Percentiles rank a stretch among this genome's conserved stretches.
phyloP scores from a whole-genome alignment of 768 basidiomycete species.

The Calocybe indica region DNA sequence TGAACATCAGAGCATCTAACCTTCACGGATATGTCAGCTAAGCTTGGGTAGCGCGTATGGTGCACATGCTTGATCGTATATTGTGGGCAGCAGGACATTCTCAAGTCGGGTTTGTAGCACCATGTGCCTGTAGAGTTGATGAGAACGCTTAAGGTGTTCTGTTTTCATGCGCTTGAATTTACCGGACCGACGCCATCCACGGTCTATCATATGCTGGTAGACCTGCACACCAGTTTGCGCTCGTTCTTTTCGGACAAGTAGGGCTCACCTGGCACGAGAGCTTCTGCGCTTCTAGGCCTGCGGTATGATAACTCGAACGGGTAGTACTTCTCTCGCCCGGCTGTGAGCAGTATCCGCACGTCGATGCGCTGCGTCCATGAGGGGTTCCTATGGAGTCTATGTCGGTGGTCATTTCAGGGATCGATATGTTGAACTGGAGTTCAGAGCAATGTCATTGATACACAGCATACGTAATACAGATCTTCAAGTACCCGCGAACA shows the following conservation, averaged over 20 bases:
- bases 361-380: background rate
- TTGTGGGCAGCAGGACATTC: constrained; percentile 82
- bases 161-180: background rate
- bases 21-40: constrained; percentile 25
- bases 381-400: background rate
- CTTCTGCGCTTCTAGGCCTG: background rate
- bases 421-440: no score
- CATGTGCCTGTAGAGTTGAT: constrained; percentile 39
- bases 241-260: background rate
- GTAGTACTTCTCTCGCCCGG: background rate
- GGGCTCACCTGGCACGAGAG: constrained; percentile 5
- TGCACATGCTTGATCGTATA: constrained; percentile 79
- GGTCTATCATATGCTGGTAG: constrained; percentile 80
- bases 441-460: no score
- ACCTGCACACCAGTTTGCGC: constrained; percentile 32
- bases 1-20: constrained; percentile 61
- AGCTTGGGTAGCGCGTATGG: constrained; percentile 4
- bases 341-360: background rate
- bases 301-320: background rate
- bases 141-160: background rate
- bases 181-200: constrained; percentile 83
- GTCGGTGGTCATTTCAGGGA: background rate
- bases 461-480: no score
- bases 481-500: no score
- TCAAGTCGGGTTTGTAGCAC: constrained; percentile 86